phyloP scores from a whole-genome alignment of 129 eudicot genomes.

The Solidago caesia region DNA sequence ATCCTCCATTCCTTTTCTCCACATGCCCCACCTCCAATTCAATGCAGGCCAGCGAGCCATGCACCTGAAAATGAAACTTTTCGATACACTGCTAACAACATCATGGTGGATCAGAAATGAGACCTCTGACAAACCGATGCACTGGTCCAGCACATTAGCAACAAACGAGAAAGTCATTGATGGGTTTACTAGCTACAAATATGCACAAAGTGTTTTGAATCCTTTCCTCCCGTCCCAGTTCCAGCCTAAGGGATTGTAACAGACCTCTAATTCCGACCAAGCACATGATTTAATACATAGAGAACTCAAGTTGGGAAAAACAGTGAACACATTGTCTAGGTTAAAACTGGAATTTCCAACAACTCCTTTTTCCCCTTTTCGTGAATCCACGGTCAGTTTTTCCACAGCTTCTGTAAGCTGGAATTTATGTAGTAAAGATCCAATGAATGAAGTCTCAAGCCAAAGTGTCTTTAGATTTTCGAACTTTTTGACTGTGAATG shows the following conservation, averaged over 20 bases:
- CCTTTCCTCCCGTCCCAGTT: slow-evolving; percentile 42
- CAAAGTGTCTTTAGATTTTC: slow-evolving; percentile 34
- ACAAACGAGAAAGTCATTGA: slow-evolving; percentile 42
- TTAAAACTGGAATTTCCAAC: slow-evolving; percentile 32
- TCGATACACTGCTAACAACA: slow-evolving; percentile 43
- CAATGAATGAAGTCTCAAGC: slow-evolving; percentile 35
- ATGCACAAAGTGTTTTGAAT: slow-evolving; percentile 44
- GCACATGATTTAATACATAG: slow-evolving; percentile 51
- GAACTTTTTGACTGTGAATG: slow-evolving; percentile 34
- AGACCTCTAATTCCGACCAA: slow-evolving; percentile 49
- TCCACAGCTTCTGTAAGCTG: slow-evolving; percentile 35
- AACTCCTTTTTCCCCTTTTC: slow-evolving; percentile 22
- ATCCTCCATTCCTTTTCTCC: slow-evolving; percentile 60
- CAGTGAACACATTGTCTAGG: slow-evolving; percentile 42
- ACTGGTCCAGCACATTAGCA: slow-evolving; percentile 42
- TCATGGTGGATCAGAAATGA: slow-evolving; percentile 52
- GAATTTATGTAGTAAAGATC: slow-evolving; percentile 32
- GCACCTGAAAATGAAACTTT: slow-evolving; percentile 48
- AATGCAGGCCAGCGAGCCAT: slow-evolving; percentile 40
- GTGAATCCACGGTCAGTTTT: slow-evolving; percentile 41
- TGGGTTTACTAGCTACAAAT: slow-evolving; percentile 44
- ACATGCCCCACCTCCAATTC: slow-evolving; percentile 67
- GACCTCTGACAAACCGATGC: slow-evolving; percentile 38
- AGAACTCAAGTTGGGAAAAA: slow-evolving; percentile 42
- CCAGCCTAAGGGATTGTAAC: slow-evolving; percentile 26